Conservation (phyloP, 495 filamentous ascomycete genomes). For the Cudoniella acicularis region DNA sequence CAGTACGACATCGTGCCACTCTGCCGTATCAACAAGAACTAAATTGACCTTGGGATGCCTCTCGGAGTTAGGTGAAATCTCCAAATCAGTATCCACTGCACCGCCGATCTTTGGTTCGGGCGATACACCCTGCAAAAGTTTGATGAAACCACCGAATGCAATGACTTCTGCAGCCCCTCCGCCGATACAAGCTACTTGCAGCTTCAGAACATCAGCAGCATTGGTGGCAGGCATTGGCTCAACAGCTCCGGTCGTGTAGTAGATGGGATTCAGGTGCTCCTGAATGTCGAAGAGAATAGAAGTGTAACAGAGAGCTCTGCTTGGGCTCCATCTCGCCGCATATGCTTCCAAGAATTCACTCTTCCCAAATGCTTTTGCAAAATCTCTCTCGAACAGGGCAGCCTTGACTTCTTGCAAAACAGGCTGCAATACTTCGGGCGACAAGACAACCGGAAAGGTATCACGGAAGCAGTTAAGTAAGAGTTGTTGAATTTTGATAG, state of each 20-base stretch:
- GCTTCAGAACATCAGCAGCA: background rate
- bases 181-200: constrained; percentile 63
- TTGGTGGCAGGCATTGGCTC: no score
- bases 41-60: constrained; percentile 41
- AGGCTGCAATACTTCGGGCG: constrained; percentile 39
- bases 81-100: background rate
- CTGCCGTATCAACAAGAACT: constrained; percentile 73
- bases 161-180: constrained; percentile 86
- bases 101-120: background rate
- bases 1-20: constrained; percentile 62
- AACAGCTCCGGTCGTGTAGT: background rate
- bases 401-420: constrained; percentile 76
- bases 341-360: constrained; percentile 71
- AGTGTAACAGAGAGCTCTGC: constrained; percentile 74
- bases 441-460: constrained; percentile 48
- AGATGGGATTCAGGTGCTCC: constrained; percentile 33
- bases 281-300: constrained; percentile 55
- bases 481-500: constrained; percentile 61
- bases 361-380: constrained; percentile 69
- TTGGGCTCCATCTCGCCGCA: constrained; percentile 81
- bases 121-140: constrained; percentile 30
- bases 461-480: constrained; percentile 73
- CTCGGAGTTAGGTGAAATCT: background rate
- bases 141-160: constrained; percentile 64
- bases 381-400: constrained; percentile 82